phyloP scores from a whole-genome alignment of 805 yeast genomes.

The Schwanniomyces vanrijiae region DNA sequence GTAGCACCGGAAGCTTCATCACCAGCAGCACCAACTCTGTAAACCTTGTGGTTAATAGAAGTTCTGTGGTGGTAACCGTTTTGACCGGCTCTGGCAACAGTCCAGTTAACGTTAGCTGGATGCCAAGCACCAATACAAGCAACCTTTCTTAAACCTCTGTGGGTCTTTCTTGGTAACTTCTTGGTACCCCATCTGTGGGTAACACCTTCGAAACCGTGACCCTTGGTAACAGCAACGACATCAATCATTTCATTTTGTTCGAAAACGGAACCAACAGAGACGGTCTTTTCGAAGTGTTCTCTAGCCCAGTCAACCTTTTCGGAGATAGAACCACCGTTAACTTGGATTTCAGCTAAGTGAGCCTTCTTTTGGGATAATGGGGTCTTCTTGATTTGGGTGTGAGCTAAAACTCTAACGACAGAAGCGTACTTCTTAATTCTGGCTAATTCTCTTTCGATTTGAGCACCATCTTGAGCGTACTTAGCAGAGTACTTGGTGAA shows the following conservation, averaged over 20 bases:
- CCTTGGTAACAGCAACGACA: slow-evolving; percentile 99
- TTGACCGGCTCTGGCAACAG: slow-evolving; percentile 99
- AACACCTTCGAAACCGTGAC: slow-evolving; percentile 99
- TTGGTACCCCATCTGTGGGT: slow-evolving; percentile 99
- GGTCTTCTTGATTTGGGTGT: slow-evolving; percentile 99
- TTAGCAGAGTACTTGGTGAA: slow-evolving; percentile 99
- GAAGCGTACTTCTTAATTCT: slow-evolving; percentile 98
- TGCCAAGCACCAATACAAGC: slow-evolving; percentile 99
- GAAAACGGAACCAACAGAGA: slow-evolving; percentile 90
- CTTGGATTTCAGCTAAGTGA: slow-evolving; percentile 98
- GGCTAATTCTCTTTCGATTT: slow-evolving; percentile 93
- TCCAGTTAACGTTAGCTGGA: slow-evolving; percentile 99
- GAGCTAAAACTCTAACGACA: slow-evolving; percentile 98
- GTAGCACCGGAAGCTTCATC: slow-evolving; percentile 96
- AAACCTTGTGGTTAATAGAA: slow-evolving; percentile 99
- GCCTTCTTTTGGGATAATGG: slow-evolving; percentile 99
- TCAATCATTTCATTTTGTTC: slow-evolving; percentile 99
- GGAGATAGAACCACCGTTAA: slow-evolving; percentile 98
- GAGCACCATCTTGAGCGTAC: slow-evolving; percentile 89
- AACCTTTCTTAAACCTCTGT: slow-evolving; percentile 99
- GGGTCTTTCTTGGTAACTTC: slow-evolving; percentile 99
- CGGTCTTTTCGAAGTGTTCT: slow-evolving; percentile 99
- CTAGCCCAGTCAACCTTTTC: slow-evolving; percentile 99
- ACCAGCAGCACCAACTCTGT: slow-evolving; percentile 97
- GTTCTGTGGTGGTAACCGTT: slow-evolving; percentile 99